Conservation (phyloP, 2,329 filamentous ascomycete genomes). For the Trichoderma pleuroti region DNA sequence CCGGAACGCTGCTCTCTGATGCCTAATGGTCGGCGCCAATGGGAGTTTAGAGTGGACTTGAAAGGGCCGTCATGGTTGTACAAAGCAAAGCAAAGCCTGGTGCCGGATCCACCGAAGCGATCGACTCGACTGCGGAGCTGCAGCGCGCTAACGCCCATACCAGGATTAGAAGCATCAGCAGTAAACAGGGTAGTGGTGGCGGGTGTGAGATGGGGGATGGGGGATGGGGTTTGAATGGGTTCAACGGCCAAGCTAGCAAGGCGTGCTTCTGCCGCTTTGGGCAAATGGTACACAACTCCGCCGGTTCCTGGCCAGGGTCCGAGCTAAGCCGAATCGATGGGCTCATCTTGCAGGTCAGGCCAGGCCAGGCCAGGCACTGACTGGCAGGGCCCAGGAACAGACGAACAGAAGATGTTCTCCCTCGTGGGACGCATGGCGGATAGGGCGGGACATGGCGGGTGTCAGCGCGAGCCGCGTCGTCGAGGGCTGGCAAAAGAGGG, state of each 20-base stretch:
- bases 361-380: too few species aligned
- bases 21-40: neutral
- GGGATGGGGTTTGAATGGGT: neutral
- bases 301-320: neutral
- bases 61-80: neutral
- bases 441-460: neutral
- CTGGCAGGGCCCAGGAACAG: neutral
- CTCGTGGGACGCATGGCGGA: neutral
- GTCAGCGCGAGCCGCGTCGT: neutral
- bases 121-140: neutral
- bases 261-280: neutral
- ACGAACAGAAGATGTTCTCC: too few species aligned
- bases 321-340: slow-evolving; percentile 3
- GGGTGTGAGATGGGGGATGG: neutral
- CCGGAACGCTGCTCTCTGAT: too few species aligned
- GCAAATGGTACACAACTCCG: neutral
- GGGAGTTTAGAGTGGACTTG: neutral
- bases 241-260: neutral
- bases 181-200: slow-evolving; percentile 2
- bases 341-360: neutral
- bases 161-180: neutral
- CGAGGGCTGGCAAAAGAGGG: neutral
- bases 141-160: neutral
- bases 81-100: neutral
- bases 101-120: neutral